Percentiles rank a stretch among this genome's conserved stretches.
Conservation (phyloP, 148 eudicot genomes). For the Amaranthus palmeri region DNA sequence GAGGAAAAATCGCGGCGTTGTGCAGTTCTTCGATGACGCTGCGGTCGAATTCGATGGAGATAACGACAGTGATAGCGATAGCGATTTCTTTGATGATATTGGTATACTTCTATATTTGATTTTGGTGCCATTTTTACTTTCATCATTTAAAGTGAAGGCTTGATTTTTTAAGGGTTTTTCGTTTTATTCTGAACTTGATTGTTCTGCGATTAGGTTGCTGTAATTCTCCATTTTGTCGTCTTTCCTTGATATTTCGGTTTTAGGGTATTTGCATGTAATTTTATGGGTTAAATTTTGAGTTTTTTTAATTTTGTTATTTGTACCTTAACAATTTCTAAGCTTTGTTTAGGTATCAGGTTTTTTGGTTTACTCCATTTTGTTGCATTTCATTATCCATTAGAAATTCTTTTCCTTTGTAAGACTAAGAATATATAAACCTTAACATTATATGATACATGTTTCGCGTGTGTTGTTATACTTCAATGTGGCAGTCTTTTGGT, state of each 20-base stretch:
- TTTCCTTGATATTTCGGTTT: not conserved
- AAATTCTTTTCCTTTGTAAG: too few species aligned
- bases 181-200: not conserved
- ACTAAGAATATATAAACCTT: too few species aligned
- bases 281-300: not conserved
- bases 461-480: too few species aligned
- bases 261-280: conserved; percentile 23
- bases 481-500: too few species aligned
- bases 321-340: not conserved
- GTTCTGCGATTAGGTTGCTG: not conserved
- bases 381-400: too few species aligned
- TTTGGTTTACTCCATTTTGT: not conserved
- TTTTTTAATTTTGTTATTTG: not conserved
- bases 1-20: conserved; percentile 45
- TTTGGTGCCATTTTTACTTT: not conserved
- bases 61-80: conserved; percentile 27
- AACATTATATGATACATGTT: too few species aligned
- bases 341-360: not conserved
- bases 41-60: conserved; percentile 39
- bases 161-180: not conserved
- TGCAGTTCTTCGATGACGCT: conserved; percentile 60
- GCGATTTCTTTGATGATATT: conserved; percentile 31
- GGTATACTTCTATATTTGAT: conserved; percentile 20
- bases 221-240: not conserved
- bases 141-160: not conserved